Evolutionary conservation across 805 yeast genomes (phyloP).

Genomic region (Myxozyma nipponensis): DNA sequence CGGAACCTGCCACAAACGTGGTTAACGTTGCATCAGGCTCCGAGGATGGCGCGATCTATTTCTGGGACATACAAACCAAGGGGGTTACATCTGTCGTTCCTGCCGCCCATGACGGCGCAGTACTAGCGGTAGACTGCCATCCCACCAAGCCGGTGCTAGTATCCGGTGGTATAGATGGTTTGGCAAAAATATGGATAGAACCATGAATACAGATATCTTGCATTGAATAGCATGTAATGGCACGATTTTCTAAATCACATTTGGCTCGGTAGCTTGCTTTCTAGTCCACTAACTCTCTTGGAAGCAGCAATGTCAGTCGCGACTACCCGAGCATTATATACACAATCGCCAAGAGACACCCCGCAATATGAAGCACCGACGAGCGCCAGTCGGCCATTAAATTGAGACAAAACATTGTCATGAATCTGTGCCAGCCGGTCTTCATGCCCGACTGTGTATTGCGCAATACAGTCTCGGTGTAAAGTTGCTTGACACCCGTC

Average conservation of each 20-base stretch:
- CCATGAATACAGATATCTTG: neutral
- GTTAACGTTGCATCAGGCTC: slow-evolving; percentile 61
- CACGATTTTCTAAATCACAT: neutral
- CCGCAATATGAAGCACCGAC: slow-evolving; percentile 26
- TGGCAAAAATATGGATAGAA: slow-evolving; percentile 18
- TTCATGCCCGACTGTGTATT: slow-evolving; percentile 41
- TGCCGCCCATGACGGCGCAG: slow-evolving; percentile 29
- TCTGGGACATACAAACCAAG: slow-evolving; percentile 69
- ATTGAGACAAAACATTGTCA: slow-evolving; percentile 7
- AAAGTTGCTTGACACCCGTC: slow-evolving; percentile 40
- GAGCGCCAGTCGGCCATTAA: slow-evolving; percentile 16
- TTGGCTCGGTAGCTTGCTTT: slow-evolving; percentile 2
- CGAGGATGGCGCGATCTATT: slow-evolving; percentile 49
- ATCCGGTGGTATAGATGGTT: slow-evolving; percentile 27
- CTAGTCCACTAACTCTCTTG: slow-evolving; percentile 10
- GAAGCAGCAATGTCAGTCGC: slow-evolving; percentile 18
- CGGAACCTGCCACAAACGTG: slow-evolving; percentile 21
- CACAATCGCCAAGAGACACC: slow-evolving; percentile 24
- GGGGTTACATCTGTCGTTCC: slow-evolving; percentile 40
- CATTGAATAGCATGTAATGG: neutral
- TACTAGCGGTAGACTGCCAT: slow-evolving; percentile 29
- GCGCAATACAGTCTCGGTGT: slow-evolving; percentile 69
- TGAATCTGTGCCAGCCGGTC: slow-evolving; percentile 17
- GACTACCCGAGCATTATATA: slow-evolving; percentile 18
- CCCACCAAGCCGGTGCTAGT: slow-evolving; percentile 24